Conservation (phyloP, 768 basidiomycete genomes). For the Boletus patriciae region DNA sequence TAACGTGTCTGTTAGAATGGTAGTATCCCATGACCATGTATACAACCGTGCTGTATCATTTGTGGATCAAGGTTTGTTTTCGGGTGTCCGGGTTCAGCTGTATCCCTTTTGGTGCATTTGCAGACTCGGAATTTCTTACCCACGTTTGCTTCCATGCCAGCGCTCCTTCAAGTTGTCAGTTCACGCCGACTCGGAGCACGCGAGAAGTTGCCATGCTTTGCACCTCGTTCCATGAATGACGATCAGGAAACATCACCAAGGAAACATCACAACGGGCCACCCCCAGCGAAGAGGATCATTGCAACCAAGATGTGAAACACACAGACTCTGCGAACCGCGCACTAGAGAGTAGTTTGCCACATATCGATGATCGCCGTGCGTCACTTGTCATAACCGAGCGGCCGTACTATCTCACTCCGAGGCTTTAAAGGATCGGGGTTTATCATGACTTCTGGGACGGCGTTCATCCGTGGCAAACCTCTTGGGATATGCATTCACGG, state of each 20-base stretch:
- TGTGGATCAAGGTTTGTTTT: neutral
- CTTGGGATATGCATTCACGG: conserved; percentile 54
- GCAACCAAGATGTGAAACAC: conserved; percentile 27
- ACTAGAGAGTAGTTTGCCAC: conserved; percentile 53
- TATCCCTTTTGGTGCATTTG: neutral
- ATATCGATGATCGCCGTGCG: conserved; percentile 60
- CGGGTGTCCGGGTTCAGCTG: neutral
- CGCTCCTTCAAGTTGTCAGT: no score
- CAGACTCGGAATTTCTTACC: neutral
- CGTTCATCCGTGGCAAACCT: conserved; percentile 58
- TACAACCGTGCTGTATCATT: neutral
- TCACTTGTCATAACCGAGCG: neutral
- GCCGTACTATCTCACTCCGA: neutral
- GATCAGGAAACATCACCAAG: neutral
- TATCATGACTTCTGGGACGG: conserved; percentile 62
- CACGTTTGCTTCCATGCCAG: neutral
- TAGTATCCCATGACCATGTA: neutral
- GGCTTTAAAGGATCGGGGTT: conserved; percentile 48
- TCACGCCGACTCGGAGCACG: no score
- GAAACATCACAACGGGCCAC: neutral
- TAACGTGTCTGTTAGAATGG: conserved; percentile 23
- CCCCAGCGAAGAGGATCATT: conserved; percentile 17
- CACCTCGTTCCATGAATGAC: neutral
- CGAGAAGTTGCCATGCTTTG: no score
- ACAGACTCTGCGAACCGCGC: conserved; percentile 44